Evolutionary conservation across 2,329 filamentous ascomycete genomes (phyloP).

Genomic region (Ascochyta fabae): DNA sequence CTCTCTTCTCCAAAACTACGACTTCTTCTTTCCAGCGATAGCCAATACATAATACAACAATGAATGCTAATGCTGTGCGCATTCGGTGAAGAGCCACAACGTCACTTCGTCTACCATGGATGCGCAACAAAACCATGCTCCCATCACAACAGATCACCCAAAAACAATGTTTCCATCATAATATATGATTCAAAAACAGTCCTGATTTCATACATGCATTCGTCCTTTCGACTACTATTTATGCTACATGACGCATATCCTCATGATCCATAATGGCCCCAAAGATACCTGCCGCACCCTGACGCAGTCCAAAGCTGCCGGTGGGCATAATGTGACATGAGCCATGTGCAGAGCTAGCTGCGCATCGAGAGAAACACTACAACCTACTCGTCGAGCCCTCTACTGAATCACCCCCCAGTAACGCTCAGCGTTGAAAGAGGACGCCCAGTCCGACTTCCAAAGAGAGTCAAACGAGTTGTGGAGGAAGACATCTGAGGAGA

Average conservation of each 20-base stretch:
- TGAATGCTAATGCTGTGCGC: no score
- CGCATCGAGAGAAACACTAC: slow-evolving; percentile 6
- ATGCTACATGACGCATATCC: slow-evolving; percentile 40
- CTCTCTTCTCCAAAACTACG: neutral
- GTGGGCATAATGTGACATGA: slow-evolving; percentile 16
- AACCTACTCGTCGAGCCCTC: neutral
- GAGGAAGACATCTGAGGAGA: slow-evolving; percentile 68
- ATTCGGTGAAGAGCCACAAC: no score
- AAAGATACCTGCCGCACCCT: slow-evolving; percentile 30
- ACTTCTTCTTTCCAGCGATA: neutral
- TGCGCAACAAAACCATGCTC: no score
- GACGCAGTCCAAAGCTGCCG: slow-evolving; percentile 23
- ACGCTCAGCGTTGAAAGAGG: slow-evolving; percentile 74
- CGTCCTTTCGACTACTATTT: slow-evolving; percentile 26
- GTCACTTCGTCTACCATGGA: no score
- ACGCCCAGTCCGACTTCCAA: slow-evolving; percentile 73
- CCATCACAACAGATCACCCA: no score
- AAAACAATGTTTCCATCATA: no score
- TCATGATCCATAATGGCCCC: slow-evolving; percentile 30
- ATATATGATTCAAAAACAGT: neutral
- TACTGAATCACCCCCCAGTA: slow-evolving; percentile 68
- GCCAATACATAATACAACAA: neutral
- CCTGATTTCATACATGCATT: neutral
- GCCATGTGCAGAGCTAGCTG: slow-evolving; percentile 20
- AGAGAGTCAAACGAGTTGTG: slow-evolving; percentile 81